Conservation (phyloP, 306 rosid genomes). For the Lablab purpureus region DNA sequence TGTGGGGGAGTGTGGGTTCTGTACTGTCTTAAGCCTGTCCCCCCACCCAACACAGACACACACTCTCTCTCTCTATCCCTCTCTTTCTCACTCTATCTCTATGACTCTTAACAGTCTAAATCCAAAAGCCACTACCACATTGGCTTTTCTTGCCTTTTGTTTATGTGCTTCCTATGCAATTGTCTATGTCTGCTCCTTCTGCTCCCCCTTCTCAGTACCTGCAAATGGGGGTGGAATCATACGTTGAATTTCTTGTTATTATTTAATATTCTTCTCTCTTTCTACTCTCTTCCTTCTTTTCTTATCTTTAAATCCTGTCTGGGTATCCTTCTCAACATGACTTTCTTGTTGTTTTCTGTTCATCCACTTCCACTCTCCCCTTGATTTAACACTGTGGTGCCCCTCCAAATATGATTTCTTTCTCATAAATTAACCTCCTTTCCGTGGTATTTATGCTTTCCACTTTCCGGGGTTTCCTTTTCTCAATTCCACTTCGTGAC, state of each 20-base stretch:
- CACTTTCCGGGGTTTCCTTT: conserved; percentile 54
- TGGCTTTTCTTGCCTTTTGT: conserved; percentile 83
- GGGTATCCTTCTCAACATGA: conserved; percentile 53
- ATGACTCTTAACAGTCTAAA: conserved; percentile 53
- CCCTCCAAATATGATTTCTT: conserved; percentile 57
- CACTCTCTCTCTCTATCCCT: neutral
- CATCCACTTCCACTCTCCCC: conserved; percentile 54
- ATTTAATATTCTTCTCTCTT: conserved; percentile 58
- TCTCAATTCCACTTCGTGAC: conserved; percentile 47
- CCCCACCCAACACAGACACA: conserved; percentile 79
- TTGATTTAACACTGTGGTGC: conserved; percentile 49
- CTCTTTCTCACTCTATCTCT: conserved; percentile 56
- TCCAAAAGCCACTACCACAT: conserved; percentile 77
- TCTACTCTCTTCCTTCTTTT: conserved; percentile 12
- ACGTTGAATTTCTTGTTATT: conserved; percentile 87
- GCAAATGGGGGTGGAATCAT: conserved; percentile 88
- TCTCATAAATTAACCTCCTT: conserved; percentile 63
- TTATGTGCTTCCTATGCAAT: conserved; percentile 85
- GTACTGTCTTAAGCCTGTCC: conserved; percentile 90
- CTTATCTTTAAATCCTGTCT: conserved; percentile 45
- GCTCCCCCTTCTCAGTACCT: conserved; percentile 90
- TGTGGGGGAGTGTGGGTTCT: conserved; percentile 81
- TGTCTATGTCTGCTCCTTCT: conserved; percentile 84
- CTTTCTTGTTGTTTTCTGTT: conserved; percentile 56
- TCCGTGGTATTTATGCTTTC: conserved; percentile 50